phyloP scores from a whole-genome alignment of 495 filamentous ascomycete genomes.

The Hypoxylon subgilvum region DNA sequence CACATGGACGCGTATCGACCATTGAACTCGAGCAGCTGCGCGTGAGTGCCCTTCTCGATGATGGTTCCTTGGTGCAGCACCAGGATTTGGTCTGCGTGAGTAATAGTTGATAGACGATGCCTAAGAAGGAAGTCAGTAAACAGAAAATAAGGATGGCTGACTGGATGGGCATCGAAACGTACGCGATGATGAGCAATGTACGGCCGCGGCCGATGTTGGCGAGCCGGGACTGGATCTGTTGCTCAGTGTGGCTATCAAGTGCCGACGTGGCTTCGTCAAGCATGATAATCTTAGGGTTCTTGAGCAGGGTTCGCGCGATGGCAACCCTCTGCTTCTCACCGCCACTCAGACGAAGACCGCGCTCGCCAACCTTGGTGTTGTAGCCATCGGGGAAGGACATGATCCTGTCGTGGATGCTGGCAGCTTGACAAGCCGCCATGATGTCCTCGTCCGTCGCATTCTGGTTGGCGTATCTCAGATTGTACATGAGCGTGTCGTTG shows the following conservation, averaged over 20 bases:
- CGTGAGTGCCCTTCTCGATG: slow-evolving; percentile 83
- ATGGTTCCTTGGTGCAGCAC: slow-evolving; percentile 88
- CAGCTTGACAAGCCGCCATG: slow-evolving; percentile 84
- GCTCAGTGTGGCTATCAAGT: slow-evolving; percentile 92
- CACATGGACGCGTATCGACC: slow-evolving; percentile 93
- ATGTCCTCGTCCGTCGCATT: slow-evolving; percentile 84
- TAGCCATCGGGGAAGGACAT: slow-evolving; percentile 91
- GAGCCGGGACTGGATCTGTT: slow-evolving; percentile 89
- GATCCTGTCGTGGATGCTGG: slow-evolving; percentile 96
- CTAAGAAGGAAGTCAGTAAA: slow-evolving; percentile 36
- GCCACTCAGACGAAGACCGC: slow-evolving; percentile 87
- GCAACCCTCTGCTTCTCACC: slow-evolving; percentile 97
- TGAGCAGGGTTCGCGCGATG: slow-evolving; percentile 94
- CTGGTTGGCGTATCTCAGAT: slow-evolving; percentile 92
- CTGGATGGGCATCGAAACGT: slow-evolving; percentile 35
- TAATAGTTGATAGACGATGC: slow-evolving; percentile 93
- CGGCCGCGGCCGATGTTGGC: slow-evolving; percentile 78
- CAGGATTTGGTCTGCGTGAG: slow-evolving; percentile 90
- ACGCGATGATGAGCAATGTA: slow-evolving; percentile 74
- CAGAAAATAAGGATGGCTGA: background rate
- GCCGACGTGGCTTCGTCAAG: slow-evolving; percentile 96
- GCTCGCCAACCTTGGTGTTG: slow-evolving; percentile 90
- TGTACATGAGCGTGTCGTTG: slow-evolving; percentile 97
- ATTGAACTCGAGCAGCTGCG: slow-evolving; percentile 76
- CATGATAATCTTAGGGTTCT: slow-evolving; percentile 94